Percentiles rank a stretch among this genome's conserved stretches.
Conservation (phyloP, 495 filamentous ascomycete genomes). For the Xylaria curta region DNA sequence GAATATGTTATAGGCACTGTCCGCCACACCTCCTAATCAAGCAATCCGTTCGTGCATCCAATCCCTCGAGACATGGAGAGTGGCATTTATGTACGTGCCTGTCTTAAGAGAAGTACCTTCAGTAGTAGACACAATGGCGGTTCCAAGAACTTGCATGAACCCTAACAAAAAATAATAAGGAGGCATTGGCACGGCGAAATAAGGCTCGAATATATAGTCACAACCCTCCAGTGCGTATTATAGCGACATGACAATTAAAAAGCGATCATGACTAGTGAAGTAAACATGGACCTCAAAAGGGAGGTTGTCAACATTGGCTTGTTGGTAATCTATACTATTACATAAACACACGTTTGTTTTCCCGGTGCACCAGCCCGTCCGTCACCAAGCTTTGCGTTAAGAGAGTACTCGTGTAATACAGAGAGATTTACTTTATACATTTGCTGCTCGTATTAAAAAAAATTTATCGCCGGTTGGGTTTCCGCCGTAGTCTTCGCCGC, state of each 20-base stretch:
- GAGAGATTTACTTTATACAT: not conserved
- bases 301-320: not conserved
- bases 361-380: not conserved
- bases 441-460: not conserved
- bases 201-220: not conserved
- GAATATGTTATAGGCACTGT: too few relatives aligned
- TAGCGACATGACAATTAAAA: not conserved
- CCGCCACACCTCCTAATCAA: too few relatives aligned
- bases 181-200: not conserved
- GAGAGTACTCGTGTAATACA: not conserved
- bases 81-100: not conserved
- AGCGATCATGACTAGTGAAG: not conserved
- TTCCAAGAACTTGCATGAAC: not conserved
- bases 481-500: not conserved
- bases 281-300: not conserved
- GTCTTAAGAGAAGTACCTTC: not conserved
- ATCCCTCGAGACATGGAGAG: not conserved
- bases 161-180: too few relatives aligned
- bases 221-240: too few relatives aligned
- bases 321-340: not conserved
- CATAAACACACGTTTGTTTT: not conserved
- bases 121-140: not conserved
- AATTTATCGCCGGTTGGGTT: not conserved
- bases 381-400: not conserved
- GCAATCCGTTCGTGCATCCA: too few relatives aligned